These are phyloP conservation scores for Styphnolobium japonicum DNA, from an alignment of 306 rosid species.

Conservation along the genomic window DNA sequence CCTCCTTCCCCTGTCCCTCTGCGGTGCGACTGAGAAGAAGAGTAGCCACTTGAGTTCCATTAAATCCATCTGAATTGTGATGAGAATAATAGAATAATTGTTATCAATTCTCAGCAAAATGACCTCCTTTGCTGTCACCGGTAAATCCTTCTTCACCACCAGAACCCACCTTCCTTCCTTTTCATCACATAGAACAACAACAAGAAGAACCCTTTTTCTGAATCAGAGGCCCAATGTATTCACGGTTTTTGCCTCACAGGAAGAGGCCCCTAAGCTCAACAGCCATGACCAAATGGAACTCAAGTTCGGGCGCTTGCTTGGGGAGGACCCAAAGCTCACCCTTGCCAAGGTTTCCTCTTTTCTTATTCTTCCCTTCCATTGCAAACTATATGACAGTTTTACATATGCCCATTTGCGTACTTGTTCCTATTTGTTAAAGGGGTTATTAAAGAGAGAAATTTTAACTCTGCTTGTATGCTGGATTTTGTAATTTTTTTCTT, in stretches of 20 bases:
- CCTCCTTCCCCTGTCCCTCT: neutral
- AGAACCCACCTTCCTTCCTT: slow-evolving; percentile 28
- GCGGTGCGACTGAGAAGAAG: neutral
- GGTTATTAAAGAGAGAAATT: neutral
- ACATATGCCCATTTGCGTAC: neutral
- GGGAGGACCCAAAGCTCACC: slow-evolving; percentile 93
- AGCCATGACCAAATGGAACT: slow-evolving; percentile 79
- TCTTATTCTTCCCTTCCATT: neutral
- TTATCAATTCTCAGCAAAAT: slow-evolving; percentile 22
- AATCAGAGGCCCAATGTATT: slow-evolving; percentile 35
- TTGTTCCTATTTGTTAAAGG: neutral
- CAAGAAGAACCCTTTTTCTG: slow-evolving; percentile 22
- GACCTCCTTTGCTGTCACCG: slow-evolving; percentile 60
- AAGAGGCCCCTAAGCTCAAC: slow-evolving; percentile 54
- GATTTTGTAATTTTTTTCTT: neutral
- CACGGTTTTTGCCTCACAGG: slow-evolving; percentile 50
- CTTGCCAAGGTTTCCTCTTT: slow-evolving; percentile 66
- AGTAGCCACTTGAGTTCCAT: neutral
- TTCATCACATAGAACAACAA: slow-evolving; percentile 19
- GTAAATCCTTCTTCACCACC: slow-evolving; percentile 34
- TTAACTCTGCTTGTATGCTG: neutral
- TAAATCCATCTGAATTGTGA: neutral
- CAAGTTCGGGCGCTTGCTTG: slow-evolving; percentile 85
- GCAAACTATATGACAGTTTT: neutral
- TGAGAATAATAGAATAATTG: neutral